These are phyloP conservation scores for Beauveria bassiana DNA, from an alignment of 2,329 filamentous ascomycete species.

Conservation along the genomic window DNA sequence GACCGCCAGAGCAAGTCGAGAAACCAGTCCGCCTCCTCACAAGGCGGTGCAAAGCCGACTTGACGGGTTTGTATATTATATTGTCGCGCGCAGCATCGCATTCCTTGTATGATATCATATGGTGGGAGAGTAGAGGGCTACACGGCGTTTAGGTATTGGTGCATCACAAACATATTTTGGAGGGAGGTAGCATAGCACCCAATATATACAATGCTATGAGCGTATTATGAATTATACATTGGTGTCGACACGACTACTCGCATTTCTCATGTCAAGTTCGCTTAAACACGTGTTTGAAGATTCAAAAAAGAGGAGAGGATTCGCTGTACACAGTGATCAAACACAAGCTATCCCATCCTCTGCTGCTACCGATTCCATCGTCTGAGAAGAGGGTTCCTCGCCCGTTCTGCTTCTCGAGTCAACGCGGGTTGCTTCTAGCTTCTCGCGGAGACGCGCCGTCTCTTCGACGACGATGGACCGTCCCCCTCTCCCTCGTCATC, in stretches of 20 bases:
- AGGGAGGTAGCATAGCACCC: background rate
- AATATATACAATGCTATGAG: background rate
- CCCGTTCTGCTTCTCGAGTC: background rate
- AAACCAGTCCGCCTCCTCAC: slow-evolving; percentile 27
- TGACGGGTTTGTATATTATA: background rate
- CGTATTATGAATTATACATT: background rate
- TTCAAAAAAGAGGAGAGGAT: background rate
- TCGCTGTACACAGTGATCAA: background rate
- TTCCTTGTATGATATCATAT: background rate
- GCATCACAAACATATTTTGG: background rate
- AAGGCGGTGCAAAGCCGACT: slow-evolving; percentile 12
- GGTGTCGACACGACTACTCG: background rate
- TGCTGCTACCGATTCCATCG: background rate
- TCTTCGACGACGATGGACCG: slow-evolving; percentile 25
- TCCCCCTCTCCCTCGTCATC: slow-evolving; percentile 42
- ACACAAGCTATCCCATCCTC: background rate
- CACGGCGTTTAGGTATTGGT: background rate
- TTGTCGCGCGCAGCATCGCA: too few relatives aligned
- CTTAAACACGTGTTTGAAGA: background rate
- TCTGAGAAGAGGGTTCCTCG: background rate
- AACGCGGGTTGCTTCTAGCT: slow-evolving; percentile 19
- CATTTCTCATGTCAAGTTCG: background rate
- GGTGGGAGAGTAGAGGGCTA: background rate
- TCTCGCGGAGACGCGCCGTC: slow-evolving; percentile 28
- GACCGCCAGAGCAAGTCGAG: slow-evolving; percentile 14